Percentiles rank a stretch among this genome's conserved stretches.
Evolutionary conservation across 2,329 filamentous ascomycete species (phyloP).

Genomic region (Colletotrichum lupini): DNA sequence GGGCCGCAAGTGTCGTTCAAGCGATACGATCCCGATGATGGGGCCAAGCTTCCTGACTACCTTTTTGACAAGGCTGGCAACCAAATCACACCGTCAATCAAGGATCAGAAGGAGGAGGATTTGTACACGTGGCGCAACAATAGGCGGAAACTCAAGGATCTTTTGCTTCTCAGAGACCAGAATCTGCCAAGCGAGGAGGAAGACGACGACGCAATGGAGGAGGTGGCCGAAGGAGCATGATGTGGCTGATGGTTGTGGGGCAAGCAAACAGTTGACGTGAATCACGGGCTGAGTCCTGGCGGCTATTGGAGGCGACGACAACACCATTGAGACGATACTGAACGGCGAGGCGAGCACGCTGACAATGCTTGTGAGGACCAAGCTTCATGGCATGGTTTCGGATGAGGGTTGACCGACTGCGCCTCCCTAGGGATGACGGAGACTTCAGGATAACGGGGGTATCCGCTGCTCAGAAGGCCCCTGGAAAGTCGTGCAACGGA

Average conservation of each 20-base stretch:
- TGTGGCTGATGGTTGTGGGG: not conserved
- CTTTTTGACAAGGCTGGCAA: slow-evolving; percentile 62
- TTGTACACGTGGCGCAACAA: slow-evolving; percentile 57
- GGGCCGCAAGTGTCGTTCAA: slow-evolving; percentile 51
- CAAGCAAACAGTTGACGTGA: not conserved
- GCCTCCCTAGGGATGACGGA: slow-evolving; percentile 18
- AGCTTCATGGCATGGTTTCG: slow-evolving; percentile 29
- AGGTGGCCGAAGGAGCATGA: slow-evolving; percentile 15
- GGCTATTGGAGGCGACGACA: not conserved
- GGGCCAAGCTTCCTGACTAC: slow-evolving; percentile 55
- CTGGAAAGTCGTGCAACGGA: slow-evolving; percentile 1
- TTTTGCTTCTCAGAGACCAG: slow-evolving; percentile 56
- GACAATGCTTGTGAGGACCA: slow-evolving; percentile 12
- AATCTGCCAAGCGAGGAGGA: slow-evolving; percentile 58
- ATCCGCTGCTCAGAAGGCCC: not conserved
- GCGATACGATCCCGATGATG: slow-evolving; percentile 35
- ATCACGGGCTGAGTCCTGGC: not conserved
- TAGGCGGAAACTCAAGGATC: slow-evolving; percentile 54
- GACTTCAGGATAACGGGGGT: slow-evolving; percentile 7
- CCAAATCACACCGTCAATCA: slow-evolving; percentile 69
- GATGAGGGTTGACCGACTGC: slow-evolving; percentile 29
- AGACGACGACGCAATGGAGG: slow-evolving; percentile 43
- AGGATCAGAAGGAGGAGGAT: slow-evolving; percentile 62
- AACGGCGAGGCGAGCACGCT: slow-evolving; percentile 2
- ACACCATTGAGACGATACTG: not conserved